A percentile compares a stretch with the other conserved stretches of the same genome.
phyloP scores from a whole-genome alignment of 169 alveolate genomes.

The Plasmodium knowlesi region DNA sequence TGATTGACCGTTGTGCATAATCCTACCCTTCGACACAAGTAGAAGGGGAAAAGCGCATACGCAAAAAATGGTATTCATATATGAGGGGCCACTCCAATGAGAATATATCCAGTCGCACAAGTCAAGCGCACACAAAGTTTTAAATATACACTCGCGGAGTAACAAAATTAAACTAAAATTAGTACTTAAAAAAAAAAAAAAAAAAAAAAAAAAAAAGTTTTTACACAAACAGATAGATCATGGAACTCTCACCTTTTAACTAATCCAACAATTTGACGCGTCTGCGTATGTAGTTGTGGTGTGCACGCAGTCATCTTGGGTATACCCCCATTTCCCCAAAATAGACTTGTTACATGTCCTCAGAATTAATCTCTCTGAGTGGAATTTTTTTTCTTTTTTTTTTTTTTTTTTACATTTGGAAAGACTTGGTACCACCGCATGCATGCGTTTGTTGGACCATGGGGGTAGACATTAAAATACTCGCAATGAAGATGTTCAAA shows the following conservation, averaged over 20 bases:
- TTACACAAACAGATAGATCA: background rate
- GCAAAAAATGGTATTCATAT: background rate
- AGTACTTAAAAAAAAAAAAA: constrained; percentile 12
- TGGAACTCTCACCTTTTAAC: background rate
- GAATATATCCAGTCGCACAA: background rate
- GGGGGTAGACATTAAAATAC: background rate
- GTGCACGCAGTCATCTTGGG: background rate
- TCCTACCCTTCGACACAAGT: background rate
- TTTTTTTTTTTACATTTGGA: background rate
- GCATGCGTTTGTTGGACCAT: background rate
- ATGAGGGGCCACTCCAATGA: background rate
- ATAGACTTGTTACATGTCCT: background rate
- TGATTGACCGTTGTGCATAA: background rate
- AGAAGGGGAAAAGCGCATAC: background rate
- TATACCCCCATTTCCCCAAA: background rate
- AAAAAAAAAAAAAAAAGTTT: background rate
- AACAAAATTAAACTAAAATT: background rate
- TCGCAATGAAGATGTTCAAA: background rate
- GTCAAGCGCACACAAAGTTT: background rate
- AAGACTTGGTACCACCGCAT: background rate
- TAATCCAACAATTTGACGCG: background rate
- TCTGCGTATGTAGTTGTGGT: background rate
- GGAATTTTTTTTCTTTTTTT: background rate
- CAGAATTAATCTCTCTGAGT: background rate
- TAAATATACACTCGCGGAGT: background rate